Conservation (phyloP, 2,329 filamentous ascomycete genomes). For the Corinectria fuckeliana region DNA sequence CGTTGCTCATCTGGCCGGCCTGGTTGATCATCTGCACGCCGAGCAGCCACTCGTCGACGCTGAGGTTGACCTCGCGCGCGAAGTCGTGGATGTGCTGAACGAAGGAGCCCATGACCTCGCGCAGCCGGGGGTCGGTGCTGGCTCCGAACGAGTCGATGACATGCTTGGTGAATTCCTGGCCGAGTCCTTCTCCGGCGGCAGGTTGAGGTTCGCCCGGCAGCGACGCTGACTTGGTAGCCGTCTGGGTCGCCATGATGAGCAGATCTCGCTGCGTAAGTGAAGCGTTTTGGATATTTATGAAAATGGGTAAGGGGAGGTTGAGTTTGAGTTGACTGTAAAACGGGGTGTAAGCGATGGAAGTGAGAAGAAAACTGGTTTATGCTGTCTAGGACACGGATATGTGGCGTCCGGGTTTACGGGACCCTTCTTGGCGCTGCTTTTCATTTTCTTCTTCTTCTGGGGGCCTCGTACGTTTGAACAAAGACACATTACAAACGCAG, state of each 20-base stretch:
- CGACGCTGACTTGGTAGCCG: conserved; percentile 43
- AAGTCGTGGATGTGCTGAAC: conserved; percentile 83
- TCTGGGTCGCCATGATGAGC: conserved; percentile 5
- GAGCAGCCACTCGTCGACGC: conserved; percentile 78
- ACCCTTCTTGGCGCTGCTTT: too few species aligned
- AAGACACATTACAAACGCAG: conserved; percentile 10
- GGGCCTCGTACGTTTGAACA: neutral
- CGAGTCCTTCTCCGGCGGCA: conserved; percentile 37
- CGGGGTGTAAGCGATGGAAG: neutral
- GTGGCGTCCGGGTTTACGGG: conserved; percentile 3
- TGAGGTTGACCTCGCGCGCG: conserved; percentile 78
- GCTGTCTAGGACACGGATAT: conserved; percentile 3
- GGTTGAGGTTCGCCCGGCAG: conserved; percentile 58
- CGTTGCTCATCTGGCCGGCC: conserved; percentile 72
- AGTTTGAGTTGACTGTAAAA: neutral
- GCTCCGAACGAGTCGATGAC: conserved; percentile 79
- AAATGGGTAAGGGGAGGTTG: neutral
- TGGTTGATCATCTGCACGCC: conserved; percentile 66
- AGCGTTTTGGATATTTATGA: neutral
- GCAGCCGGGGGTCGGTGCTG: conserved; percentile 70
- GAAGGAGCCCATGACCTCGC: conserved; percentile 70
- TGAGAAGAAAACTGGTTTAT: conserved; percentile 10
- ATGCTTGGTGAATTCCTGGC: conserved; percentile 68
- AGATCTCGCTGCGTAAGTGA: neutral
- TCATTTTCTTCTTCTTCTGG: too few species aligned